These are phyloP conservation scores for Aeschynomene evenia DNA, from an alignment of 306 rosid species.

Conservation along the genomic window DNA sequence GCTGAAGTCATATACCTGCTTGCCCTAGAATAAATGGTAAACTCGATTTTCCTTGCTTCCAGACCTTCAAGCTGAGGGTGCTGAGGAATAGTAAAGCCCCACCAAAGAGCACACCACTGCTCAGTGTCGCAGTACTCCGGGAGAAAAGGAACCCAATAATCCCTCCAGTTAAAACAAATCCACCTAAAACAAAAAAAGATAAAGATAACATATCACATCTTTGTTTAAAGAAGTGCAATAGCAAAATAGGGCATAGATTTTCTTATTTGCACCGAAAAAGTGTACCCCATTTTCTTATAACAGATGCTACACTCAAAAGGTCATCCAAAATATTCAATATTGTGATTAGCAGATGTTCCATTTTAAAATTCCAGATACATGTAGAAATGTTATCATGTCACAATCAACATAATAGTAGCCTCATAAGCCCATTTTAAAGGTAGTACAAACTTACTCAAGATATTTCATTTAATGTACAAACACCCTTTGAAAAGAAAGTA, in stretches of 20 bases:
- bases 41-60: conserved; percentile 95
- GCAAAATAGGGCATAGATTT: neutral
- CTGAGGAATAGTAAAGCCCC: conserved; percentile 90
- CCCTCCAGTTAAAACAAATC: conserved; percentile 76
- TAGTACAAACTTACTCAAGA: conserved; percentile 10
- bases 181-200: conserved; percentile 51
- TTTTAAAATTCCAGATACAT: conserved; percentile 7
- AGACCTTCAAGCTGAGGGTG: conserved; percentile 80
- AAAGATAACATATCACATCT: neutral
- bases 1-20: conserved; percentile 57
- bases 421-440: conserved; percentile 13
- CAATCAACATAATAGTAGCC: neutral
- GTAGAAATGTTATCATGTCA: conserved; percentile 18
- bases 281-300: neutral
- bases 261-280: neutral
- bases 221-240: conserved; percentile 1
- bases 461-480: neutral
- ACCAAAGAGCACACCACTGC: conserved; percentile 65
- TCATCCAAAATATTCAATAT: neutral
- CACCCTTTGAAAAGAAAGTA: conserved; percentile 13
- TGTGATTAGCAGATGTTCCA: neutral
- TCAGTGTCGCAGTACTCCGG: conserved; percentile 63
- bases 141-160: conserved; percentile 66
- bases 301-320: conserved; percentile 13
- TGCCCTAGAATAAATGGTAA: conserved; percentile 85